A percentile compares a stretch with the other conserved stretches of the same genome.
phyloP scores from a whole-genome alignment of 2,329 filamentous ascomycete genomes.

The Dendryphion nanum region DNA sequence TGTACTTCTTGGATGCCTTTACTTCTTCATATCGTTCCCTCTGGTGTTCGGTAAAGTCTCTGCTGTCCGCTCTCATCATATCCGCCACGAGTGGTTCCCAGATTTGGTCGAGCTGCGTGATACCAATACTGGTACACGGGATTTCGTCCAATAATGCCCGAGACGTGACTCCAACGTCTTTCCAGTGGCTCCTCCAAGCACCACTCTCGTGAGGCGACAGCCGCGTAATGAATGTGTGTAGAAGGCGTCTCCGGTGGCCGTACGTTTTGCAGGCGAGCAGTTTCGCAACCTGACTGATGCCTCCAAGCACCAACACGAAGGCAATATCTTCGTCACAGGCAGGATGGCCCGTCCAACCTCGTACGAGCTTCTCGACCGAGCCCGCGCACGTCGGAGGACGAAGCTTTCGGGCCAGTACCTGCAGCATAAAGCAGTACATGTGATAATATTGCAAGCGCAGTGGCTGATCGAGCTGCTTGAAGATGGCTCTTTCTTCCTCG shows the following conservation, averaged over 20 bases:
- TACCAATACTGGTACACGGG: constrained; percentile 35
- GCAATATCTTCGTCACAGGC: constrained; percentile 36
- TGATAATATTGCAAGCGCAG: constrained; percentile 37
- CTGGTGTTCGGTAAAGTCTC: constrained; percentile 30
- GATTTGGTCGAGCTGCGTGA: constrained; percentile 37
- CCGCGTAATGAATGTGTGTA: constrained; percentile 33
- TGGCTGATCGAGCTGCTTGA: constrained; percentile 29
- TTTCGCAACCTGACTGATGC: constrained; percentile 35
- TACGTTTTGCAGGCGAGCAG: constrained; percentile 32
- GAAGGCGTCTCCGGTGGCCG: constrained; percentile 28
- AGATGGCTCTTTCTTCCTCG: constrained; percentile 24
- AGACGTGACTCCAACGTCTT: constrained; percentile 33
- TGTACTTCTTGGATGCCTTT: constrained; percentile 26
- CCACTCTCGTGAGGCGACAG: constrained; percentile 36
- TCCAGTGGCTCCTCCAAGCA: constrained; percentile 34
- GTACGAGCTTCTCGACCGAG: constrained; percentile 27
- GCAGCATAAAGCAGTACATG: constrained; percentile 39
- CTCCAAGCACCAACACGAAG: constrained; percentile 35
- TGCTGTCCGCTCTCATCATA: constrained; percentile 28
- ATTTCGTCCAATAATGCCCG: constrained; percentile 35
- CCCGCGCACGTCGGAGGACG: constrained; percentile 25
- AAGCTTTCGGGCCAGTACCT: constrained; percentile 31
- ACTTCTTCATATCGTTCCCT: constrained; percentile 28
- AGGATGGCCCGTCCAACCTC: constrained; percentile 32
- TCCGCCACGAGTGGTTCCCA: constrained; percentile 33